Base-by-base conservation (phyloP, 495 filamentous ascomycete species). In the Neurospora sp. region DNA sequence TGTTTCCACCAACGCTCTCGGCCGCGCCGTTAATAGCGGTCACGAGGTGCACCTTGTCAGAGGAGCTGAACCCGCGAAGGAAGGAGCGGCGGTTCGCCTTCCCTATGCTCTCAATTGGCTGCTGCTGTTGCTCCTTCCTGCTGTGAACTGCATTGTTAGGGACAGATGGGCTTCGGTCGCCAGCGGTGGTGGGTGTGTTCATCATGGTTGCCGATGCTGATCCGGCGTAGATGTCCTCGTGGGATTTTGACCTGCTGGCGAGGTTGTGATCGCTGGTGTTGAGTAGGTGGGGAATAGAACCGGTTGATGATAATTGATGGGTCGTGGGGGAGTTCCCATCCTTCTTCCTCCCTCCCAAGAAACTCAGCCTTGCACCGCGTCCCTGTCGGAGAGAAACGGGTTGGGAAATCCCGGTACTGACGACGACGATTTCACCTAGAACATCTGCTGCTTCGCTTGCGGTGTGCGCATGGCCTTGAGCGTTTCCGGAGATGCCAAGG, bases 311-410 rank as follows among this genome's bases (percentile, higher is more conserved):
- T 78, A 69, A 39, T 41, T 72, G 61, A 45, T 44, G 5, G 41
- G 77, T 8, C 73, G 72, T 39, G 69, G 73, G 14, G 69, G 68
- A 38, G 71, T 40, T 69, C 53, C 53, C 53, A 22, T 81, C 79
- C 75, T 83, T 84, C 75, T 81, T 83, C 37, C 83, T 80, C 41
- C 83, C 81, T 14, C 83, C 82, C 16, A 86, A 76, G 77, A 86
- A 86, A 75, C 83, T 85, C 39, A 86, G 80, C 10, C 85, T 79
- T 20, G 83, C 78, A n/a, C 84, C 83, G 45, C 83, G 83, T 37
- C 78, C 76, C 20, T 83, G 81, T 6, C 80, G 81, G 68, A 83
- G 77, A 20, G 80, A 77, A 47, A 84, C 77, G 8, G 83, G 81
- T 31, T 81, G 80, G 41, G 77, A 73, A 73, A 77, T 31, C 37